Conservation (phyloP, 345 rosid species). For the Eucalyptus lansdowneana region DNA sequence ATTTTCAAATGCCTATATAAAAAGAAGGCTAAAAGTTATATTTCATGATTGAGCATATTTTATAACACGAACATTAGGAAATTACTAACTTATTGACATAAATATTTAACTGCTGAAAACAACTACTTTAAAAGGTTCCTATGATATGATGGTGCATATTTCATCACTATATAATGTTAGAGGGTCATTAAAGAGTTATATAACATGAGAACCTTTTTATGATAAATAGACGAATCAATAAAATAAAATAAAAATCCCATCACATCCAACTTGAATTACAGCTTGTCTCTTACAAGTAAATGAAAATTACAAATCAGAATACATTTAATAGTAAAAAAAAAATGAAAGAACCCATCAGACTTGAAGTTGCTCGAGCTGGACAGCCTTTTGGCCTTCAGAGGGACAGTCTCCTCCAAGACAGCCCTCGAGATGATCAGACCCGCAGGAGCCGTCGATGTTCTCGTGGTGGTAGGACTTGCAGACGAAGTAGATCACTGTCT, state of each 20-base stretch:
- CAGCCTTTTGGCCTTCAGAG: neutral
- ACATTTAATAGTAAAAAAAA: neutral
- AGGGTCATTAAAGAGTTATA: neutral
- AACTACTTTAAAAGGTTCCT: neutral
- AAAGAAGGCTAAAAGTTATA: neutral
- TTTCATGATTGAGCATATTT: neutral
- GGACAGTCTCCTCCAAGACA: neutral
- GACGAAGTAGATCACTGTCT: slow-evolving; percentile 42
- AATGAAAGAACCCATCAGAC: neutral
- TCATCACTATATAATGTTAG: neutral
- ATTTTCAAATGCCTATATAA: neutral
- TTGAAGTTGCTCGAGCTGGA: neutral
- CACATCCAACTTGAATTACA: neutral
- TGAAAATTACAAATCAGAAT: neutral
- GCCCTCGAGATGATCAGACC: neutral
- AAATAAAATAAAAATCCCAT: neutral
- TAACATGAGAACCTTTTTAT: neutral
- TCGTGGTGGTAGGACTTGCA: slow-evolving; percentile 54
- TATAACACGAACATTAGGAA: neutral
- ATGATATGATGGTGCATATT: neutral
- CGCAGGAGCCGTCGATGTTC: slow-evolving; percentile 1
- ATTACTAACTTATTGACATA: neutral
- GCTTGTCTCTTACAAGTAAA: neutral
- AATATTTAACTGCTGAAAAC: neutral
- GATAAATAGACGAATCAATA: neutral